Evolutionary conservation across 148 eudicot species (phyloP).

Genomic region (Chenopodium formosanum): DNA sequence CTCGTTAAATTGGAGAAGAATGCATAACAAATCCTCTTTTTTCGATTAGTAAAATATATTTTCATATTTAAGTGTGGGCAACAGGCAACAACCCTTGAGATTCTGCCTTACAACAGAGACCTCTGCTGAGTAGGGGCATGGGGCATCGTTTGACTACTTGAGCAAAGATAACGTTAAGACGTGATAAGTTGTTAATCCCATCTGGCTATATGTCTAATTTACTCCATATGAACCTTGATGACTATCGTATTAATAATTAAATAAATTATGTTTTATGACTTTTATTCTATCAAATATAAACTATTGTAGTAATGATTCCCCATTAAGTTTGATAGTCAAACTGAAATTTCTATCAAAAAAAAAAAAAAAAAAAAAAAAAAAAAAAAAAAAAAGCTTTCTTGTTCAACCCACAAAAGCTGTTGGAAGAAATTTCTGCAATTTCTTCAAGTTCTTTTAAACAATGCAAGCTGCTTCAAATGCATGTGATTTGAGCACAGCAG

Average conservation of each 20-base stretch:
- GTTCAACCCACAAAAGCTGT: slow-evolving; percentile 12
- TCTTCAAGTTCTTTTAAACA: neutral
- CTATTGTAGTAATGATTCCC: slow-evolving; percentile 24
- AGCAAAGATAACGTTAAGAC: slow-evolving; percentile 21
- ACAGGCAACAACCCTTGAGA: neutral
- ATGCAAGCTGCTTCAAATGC: slow-evolving; percentile 11
- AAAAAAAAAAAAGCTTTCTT: neutral
- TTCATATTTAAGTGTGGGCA: neutral
- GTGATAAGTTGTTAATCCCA: slow-evolving; percentile 32
- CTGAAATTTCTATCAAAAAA: neutral
- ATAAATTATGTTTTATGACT: slow-evolving; percentile 9
- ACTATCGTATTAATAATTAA: slow-evolving; percentile 11
- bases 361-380: neutral
- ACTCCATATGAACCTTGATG: slow-evolving; percentile 11
- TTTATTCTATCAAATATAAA: slow-evolving; percentile 16
- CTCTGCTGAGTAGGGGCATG: slow-evolving; percentile 11
- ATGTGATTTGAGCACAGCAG: neutral
- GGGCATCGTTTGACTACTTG: slow-evolving; percentile 23
- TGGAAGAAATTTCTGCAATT: neutral
- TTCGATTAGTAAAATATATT: neutral
- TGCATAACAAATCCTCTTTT: neutral
- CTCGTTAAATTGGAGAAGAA: neutral
- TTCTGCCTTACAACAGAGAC: neutral
- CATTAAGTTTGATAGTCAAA: slow-evolving; percentile 25
- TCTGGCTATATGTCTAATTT: slow-evolving; percentile 14